Conservation (phyloP, 306 rosid species). For the Ziziphus jujuba region DNA sequence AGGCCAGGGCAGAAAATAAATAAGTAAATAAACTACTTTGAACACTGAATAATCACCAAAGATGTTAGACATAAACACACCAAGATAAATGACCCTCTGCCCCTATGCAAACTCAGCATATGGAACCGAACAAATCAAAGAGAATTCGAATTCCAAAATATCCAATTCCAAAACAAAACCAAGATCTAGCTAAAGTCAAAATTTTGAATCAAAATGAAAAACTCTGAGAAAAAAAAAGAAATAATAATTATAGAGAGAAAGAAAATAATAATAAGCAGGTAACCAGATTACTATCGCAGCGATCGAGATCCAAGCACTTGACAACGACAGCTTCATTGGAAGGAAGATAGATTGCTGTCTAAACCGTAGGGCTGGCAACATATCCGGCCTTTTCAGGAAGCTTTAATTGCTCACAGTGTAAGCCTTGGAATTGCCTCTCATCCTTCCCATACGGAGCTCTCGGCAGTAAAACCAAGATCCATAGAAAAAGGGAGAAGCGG, state of each 20-base stretch:
- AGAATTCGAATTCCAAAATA: slow-evolving; percentile 1
- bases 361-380: slow-evolving; percentile 95
- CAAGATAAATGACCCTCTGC: slow-evolving; percentile 1
- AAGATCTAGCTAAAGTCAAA: slow-evolving; percentile 5
- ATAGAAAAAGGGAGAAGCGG: too few species aligned
- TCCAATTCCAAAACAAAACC: slow-evolving; percentile 10
- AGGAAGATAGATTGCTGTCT: slow-evolving; percentile 79
- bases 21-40: too few species aligned
- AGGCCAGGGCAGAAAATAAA: too few species aligned
- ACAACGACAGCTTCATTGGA: slow-evolving; percentile 79
- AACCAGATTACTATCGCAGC: slow-evolving; percentile 80
- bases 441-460: too few species aligned
- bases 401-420: slow-evolving; percentile 74
- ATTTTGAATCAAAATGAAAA: background rate
- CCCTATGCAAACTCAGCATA: background rate
- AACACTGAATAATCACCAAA: too few species aligned
- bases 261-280: slow-evolving; percentile 12
- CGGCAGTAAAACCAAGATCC: too few species aligned
- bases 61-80: slow-evolving; percentile 5
- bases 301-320: slow-evolving; percentile 98
- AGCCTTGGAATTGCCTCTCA: slow-evolving; percentile 45
- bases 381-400: slow-evolving; percentile 95
- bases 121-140: background rate
- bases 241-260: background rate
- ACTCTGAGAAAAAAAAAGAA: background rate